Evolutionary conservation across 148 eudicot species (phyloP).

Genomic region (Vaccinium macrocarpon): DNA sequence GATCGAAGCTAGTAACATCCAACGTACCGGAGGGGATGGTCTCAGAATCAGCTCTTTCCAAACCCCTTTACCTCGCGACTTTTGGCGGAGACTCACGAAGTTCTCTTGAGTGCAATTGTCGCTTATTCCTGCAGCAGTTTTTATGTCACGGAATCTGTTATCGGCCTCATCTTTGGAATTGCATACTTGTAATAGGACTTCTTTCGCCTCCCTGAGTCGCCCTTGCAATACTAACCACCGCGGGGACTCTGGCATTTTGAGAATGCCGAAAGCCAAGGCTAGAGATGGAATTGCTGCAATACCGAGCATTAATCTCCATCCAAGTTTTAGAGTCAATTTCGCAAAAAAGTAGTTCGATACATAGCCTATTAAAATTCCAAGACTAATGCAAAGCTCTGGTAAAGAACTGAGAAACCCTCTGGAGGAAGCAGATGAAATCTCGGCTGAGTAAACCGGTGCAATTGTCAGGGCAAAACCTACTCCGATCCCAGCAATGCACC

Average conservation of each 20-base stretch:
- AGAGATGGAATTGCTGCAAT: conserved; percentile 60
- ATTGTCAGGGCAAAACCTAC: conserved; percentile 82
- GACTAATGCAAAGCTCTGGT: conserved; percentile 65
- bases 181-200: conserved; percentile 31
- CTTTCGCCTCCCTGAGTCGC: conserved; percentile 46
- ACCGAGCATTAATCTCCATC: conserved; percentile 84
- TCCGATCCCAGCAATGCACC: conserved; percentile 72
- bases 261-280: conserved; percentile 16
- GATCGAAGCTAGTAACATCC: conserved; percentile 54
- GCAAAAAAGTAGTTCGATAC: conserved; percentile 51
- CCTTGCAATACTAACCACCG: conserved; percentile 76
- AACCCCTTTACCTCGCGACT: conserved; percentile 20
- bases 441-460: conserved; percentile 76
- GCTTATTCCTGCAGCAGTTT: conserved; percentile 26
- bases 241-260: conserved; percentile 25
- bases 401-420: conserved; percentile 68
- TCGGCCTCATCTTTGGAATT: conserved; percentile 57
- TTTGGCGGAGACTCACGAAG: background rate
- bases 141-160: conserved; percentile 37
- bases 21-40: conserved; percentile 49
- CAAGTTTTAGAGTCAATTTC: conserved; percentile 35
- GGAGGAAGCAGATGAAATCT: conserved; percentile 56
- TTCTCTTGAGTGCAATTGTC: conserved; percentile 22
- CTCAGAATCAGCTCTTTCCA: conserved; percentile 56
- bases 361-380: conserved; percentile 65